Conservation (phyloP, 805 yeast species). For the Yamadazyma takamatsuzukensis region DNA sequence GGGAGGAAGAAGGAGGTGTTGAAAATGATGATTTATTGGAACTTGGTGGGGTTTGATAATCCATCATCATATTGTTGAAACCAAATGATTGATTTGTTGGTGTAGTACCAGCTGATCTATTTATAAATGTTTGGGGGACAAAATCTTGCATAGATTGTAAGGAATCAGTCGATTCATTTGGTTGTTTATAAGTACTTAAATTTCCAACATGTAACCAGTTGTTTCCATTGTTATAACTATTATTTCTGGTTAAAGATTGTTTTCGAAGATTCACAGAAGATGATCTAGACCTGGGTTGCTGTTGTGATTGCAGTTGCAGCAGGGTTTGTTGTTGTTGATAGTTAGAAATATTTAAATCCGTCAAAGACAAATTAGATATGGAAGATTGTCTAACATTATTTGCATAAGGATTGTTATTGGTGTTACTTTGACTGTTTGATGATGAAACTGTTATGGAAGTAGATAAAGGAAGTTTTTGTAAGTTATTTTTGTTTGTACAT, state of each 20-base stretch:
- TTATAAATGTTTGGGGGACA: slow-evolving; percentile 39
- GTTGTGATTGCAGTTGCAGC: no score
- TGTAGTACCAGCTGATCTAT: slow-evolving; percentile 23
- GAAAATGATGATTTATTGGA: slow-evolving; percentile 30
- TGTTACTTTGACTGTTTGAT: slow-evolving; percentile 2
- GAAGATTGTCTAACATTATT: slow-evolving; percentile 30
- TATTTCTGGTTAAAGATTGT: slow-evolving; percentile 42
- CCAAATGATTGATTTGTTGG: slow-evolving; percentile 14
- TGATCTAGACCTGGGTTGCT: slow-evolving; percentile 26
- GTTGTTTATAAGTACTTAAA: slow-evolving; percentile 26
- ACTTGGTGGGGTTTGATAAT: slow-evolving; percentile 38
- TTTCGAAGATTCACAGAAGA: slow-evolving; percentile 37
- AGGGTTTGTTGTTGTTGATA: slow-evolving; percentile 17
- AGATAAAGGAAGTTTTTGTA: slow-evolving; percentile 19
- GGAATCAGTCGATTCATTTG: slow-evolving; percentile 32
- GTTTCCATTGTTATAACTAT: slow-evolving; percentile 23
- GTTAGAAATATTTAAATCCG: slow-evolving; percentile 34
- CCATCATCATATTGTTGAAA: slow-evolving; percentile 37
- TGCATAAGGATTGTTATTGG: slow-evolving; percentile 9
- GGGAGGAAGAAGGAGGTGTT: slow-evolving; percentile 8
- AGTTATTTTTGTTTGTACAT: slow-evolving; percentile 23
- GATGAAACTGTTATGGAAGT: slow-evolving; percentile 22
- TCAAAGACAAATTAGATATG: slow-evolving; percentile 38
- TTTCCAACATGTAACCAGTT: slow-evolving; percentile 46
- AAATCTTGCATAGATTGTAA: slow-evolving; percentile 43